phyloP scores from a whole-genome alignment of 805 yeast genomes.

The Barnettozyma californica region DNA sequence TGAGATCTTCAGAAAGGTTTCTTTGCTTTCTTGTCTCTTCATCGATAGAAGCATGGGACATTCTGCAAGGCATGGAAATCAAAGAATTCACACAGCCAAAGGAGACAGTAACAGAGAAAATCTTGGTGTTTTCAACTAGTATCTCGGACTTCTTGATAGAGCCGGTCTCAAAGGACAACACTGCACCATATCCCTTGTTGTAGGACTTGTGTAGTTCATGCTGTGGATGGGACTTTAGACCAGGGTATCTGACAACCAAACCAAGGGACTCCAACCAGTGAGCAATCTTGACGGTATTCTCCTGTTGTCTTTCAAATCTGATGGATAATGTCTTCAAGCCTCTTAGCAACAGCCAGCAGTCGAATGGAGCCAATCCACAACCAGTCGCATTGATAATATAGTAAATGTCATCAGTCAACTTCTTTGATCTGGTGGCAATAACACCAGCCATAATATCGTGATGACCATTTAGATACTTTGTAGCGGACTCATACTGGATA shows the following conservation, averaged over 20 bases:
- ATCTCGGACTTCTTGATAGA: conserved; percentile 56
- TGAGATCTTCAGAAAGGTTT: conserved; percentile 86
- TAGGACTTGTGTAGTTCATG: conserved; percentile 70
- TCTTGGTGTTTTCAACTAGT: conserved; percentile 68
- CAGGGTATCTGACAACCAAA: conserved; percentile 74
- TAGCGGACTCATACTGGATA: conserved; percentile 89
- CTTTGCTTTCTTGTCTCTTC: conserved; percentile 81
- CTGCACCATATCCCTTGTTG: conserved; percentile 87
- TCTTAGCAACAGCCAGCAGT: conserved; percentile 81
- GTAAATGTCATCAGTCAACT: conserved; percentile 63
- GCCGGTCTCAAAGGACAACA: conserved; percentile 85
- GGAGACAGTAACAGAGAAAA: conserved; percentile 86
- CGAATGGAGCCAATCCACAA: conserved; percentile 88
- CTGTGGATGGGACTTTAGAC: conserved; percentile 76
- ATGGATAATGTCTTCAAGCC: conserved; percentile 87
- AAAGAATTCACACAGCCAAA: conserved; percentile 93
- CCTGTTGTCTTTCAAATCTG: conserved; percentile 83
- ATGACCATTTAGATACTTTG: conserved; percentile 89
- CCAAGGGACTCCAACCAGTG: conserved; percentile 63
- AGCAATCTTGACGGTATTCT: conserved; percentile 71
- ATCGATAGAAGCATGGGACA: conserved; percentile 97
- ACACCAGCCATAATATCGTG: conserved; percentile 97
- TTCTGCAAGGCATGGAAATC: conserved; percentile 88
- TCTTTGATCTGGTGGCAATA: conserved; percentile 60
- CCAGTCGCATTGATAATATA: conserved; percentile 87